Conservation (phyloP, 306 rosid genomes). For the Castanopsis chinensis region DNA sequence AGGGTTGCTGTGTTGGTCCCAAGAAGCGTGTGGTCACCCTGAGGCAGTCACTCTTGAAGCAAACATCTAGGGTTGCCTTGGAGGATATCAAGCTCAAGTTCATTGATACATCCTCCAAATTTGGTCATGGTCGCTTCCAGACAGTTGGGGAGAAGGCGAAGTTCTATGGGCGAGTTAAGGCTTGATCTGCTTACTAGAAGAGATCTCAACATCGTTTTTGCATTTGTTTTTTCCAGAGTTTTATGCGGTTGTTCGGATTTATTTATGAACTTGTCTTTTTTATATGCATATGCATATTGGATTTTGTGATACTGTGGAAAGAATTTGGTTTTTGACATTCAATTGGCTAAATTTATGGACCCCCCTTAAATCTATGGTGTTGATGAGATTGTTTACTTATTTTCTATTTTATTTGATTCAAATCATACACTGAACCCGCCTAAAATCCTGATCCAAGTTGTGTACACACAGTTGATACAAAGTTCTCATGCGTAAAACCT, state of each 20-base stretch:
- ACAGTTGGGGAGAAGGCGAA: conserved; percentile 61
- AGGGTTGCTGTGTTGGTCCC: conserved; percentile 70
- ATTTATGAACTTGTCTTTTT: no score
- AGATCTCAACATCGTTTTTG: no score
- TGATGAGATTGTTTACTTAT: no score
- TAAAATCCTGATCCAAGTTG: no score
- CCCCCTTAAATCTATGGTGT: no score
- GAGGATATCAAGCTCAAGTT: conserved; percentile 74
- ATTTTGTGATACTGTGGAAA: background rate
- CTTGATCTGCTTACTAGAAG: conserved; percentile 16
- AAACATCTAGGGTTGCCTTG: conserved; percentile 65
- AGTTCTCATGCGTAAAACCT: no score
- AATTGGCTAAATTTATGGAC: no score
- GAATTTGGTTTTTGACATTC: background rate
- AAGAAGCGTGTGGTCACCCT: conserved; percentile 72
- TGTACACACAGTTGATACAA: no score
- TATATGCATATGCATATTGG: background rate
- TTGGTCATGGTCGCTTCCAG: conserved; percentile 91
- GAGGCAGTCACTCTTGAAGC: conserved; percentile 70
- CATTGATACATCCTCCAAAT: conserved; percentile 74
- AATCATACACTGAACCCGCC: no score
- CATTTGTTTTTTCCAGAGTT: no score
- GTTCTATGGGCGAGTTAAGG: conserved; percentile 65
- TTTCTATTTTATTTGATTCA: no score
- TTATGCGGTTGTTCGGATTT: background rate